Evolutionary conservation across 2,329 filamentous ascomycete species (phyloP), one percentile per base, ranked within the genome.

Genomic region (Cucurbitaria berberidis): DNA sequence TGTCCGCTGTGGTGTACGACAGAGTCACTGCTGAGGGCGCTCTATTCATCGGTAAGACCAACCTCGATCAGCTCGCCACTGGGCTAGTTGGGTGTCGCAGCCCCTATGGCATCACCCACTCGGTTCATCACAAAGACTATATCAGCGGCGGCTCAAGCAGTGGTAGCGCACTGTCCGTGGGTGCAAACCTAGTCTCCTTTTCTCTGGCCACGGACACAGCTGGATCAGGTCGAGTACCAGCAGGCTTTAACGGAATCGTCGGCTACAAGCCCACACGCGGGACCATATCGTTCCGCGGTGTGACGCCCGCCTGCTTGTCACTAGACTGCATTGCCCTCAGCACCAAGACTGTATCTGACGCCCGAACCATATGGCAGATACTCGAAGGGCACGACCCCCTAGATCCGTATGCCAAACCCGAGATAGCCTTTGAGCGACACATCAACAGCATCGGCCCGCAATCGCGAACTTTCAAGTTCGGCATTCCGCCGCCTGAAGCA

Each of bases 61-160:
- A 86, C 56, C 77, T 87, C 48, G 85, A 88, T 63, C 84, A 87
- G 67, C 76, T 87, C 3, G 85, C 84, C 2, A 87, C 84, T 0
- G 85, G 85, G 0, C 76, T 87, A 2, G 82, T 80, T 11, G 85
- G 84, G 15, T 83, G 81, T 41, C 79, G 84, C 22, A 85, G 82
- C 1, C 82, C 84, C 0, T 86, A 82, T 55, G 85, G 84, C 2
- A 80, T 78, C 18, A 81, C 84, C 1, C 76, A 81, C 19, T 85
- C 82, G 48, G 75, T 84, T 0, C 84, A 77, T 66, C 70, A 78
- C 60, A 70, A 74, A 34, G 70, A 78, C n/a, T 79, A 80, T 47
- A 81, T 85, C 41, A 81, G 78, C 49, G 83, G 83, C 9, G 84
- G 84, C 5, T 85, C 82, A 0, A 84, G 81, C 7, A 83, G 81